These are phyloP conservation scores for Acrodontium crateriforme DNA, from an alignment of 2,329 filamentous ascomycete genomes.

Conservation along the genomic window DNA sequence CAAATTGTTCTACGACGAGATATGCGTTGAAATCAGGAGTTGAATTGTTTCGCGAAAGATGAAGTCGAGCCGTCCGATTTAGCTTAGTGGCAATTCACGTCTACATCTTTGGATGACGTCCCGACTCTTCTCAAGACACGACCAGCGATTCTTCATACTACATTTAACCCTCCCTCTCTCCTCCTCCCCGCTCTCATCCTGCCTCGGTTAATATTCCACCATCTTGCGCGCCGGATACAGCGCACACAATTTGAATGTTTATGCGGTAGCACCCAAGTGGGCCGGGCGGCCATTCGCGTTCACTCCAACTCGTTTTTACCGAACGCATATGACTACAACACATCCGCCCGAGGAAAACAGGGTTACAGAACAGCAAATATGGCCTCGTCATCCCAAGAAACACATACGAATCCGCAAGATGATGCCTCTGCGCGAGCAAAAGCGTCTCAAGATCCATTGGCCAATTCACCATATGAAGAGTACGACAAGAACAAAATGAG, in stretches of 20 bases:
- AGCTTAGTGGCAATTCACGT: too few relatives aligned
- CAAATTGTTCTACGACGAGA: too few relatives aligned
- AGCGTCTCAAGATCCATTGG: background rate
- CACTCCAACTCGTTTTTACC: slow-evolving; percentile 6
- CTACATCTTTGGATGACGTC: slow-evolving; percentile 10
- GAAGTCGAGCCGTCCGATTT: too few relatives aligned
- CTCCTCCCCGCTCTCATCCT: too few relatives aligned
- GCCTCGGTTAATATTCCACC: slow-evolving; percentile 30
- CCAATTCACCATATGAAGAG: slow-evolving; percentile 2
- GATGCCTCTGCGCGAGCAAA: background rate
- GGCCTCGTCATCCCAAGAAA: slow-evolving; percentile 5
- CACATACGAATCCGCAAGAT: background rate
- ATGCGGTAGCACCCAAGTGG: slow-evolving; percentile 27
- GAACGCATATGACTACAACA: slow-evolving; percentile 8
- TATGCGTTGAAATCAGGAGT: too few relatives aligned
- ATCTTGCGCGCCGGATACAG: slow-evolving; percentile 34
- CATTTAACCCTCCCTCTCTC: slow-evolving; percentile 14
- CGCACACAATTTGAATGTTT: slow-evolving; percentile 25
- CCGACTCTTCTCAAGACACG: slow-evolving; percentile 4
- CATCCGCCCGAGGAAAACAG: slow-evolving; percentile 5
- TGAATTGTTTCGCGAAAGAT: too few relatives aligned
- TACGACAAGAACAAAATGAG: slow-evolving; percentile 7
- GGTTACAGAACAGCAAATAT: slow-evolving; percentile 11
- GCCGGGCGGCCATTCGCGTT: slow-evolving; percentile 35
- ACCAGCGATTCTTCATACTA: slow-evolving; percentile 14